phyloP scores from a whole-genome alignment of 2,329 filamentous ascomycete species.

The Trichophyton mentagrophytes region DNA sequence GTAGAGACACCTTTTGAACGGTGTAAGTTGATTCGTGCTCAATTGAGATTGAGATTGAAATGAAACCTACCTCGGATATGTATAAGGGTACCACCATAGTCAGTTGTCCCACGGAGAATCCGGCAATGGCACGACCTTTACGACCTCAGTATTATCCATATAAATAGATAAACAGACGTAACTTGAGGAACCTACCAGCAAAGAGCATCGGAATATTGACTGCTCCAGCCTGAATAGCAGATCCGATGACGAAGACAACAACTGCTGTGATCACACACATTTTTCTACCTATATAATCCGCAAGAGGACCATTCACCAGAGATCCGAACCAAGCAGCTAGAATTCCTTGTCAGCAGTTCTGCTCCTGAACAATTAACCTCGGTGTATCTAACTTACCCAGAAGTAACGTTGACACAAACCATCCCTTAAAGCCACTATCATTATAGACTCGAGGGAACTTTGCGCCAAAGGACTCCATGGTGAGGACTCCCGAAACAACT shows the following conservation, averaged over 20 bases:
- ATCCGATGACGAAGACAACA: slow-evolving; percentile 40
- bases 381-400: slow-evolving; percentile 22
- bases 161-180: background rate
- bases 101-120: slow-evolving; percentile 32
- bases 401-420: slow-evolving; percentile 41
- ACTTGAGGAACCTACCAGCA: slow-evolving; percentile 20
- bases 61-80: slow-evolving; percentile 36
- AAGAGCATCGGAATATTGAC: slow-evolving; percentile 31
- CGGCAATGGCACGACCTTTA: slow-evolving; percentile 32
- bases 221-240: slow-evolving; percentile 35
- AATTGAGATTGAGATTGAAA: too few species aligned
- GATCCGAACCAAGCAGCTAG: slow-evolving; percentile 40
- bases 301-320: slow-evolving; percentile 36
- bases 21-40: background rate
- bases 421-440: slow-evolving; percentile 39
- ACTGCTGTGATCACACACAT: slow-evolving; percentile 41
- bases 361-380: background rate
- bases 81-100: slow-evolving; percentile 42
- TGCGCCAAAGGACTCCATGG: slow-evolving; percentile 36
- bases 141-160: background rate
- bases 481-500: slow-evolving; percentile 36
- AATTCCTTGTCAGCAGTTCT: background rate
- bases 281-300: slow-evolving; percentile 41
- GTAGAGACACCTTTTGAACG: slow-evolving; percentile 30
- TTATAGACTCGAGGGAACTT: slow-evolving; percentile 30